Base-by-base conservation (phyloP, 768 basidiomycete species). In the Mycena filopes region DNA sequence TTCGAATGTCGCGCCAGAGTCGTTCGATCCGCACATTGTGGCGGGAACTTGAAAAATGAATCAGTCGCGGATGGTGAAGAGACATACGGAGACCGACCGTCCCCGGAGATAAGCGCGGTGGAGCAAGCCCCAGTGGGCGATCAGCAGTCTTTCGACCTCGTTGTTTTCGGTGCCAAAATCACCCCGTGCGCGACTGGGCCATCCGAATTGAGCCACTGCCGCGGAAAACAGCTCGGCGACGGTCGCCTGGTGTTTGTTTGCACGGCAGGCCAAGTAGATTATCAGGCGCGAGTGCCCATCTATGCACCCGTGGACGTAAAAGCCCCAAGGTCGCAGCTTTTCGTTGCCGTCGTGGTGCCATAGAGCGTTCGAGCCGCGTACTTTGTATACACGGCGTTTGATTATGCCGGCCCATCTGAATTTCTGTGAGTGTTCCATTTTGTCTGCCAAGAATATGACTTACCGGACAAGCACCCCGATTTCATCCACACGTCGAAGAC, bases 341-440 rank as follows among this genome's bases (percentile, higher is more conserved):
- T 76, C 74, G 53, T 76, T 72, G 11, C 68, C 67, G 56, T 75
- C 73, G n/a, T 66, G 48, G 31, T 75, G 74, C 74, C 74, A 74
- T 0, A 71, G 58, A 0, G 63, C 63, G 43, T 74, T 72, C 2
- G 73, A 49, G 7, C 66, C 60, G 20, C 63, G 62, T 0, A 73
- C 71, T 4, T 65, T 55, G 49, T 76, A 76, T 21, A 71, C 66
- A 0, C 67, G 49, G 2, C 69, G 59, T 26, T 60, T 59, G 38
- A 66, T 60, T 1, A 60, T 48, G 8, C 66, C 50, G 1, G 40
- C 29, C 69, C 69, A 70, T n/a, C 69, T 70, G 25, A 5, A 36
- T 20, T 11, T n/a, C 2, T 7, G 3, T n/a, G 41, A 23, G 21
- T 38, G 40, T 21, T 11, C 26, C 16, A 28, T 25, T 6, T 36